A percentile compares a stretch with the other conserved stretches of the same genome.
These are phyloP conservation scores for Psidium friedrichsthalianum DNA, from an alignment of 345 rosid species.

Conservation along the genomic window DNA sequence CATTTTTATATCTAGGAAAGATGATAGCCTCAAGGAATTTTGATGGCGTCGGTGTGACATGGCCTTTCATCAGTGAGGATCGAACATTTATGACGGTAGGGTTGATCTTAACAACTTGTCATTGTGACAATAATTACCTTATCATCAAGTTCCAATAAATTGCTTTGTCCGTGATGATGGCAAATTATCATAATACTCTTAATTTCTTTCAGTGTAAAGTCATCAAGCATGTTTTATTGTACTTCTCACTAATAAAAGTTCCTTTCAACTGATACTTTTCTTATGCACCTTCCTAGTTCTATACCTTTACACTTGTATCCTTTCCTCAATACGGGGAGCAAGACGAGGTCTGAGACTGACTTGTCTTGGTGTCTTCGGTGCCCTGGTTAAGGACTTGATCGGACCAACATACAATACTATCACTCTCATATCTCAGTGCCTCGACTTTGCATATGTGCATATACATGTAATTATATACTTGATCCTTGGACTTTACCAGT, in stretches of 20 bases:
- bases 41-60: neutral
- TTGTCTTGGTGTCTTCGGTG: slow-evolving; percentile 97
- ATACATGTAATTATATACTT: no score
- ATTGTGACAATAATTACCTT: neutral
- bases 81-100: neutral
- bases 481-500: no score
- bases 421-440: neutral
- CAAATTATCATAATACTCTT: neutral
- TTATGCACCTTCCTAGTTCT: slow-evolving; percentile 46
- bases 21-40: neutral
- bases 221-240: neutral
- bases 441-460: neutral
- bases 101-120: neutral
- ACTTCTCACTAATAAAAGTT: neutral
- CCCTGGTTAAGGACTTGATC: slow-evolving; percentile 70
- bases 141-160: neutral
- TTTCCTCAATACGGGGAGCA: slow-evolving; percentile 89
- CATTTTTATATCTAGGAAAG: neutral
- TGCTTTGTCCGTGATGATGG: neutral
- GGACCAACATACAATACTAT: neutral
- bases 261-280: neutral
- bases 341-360: slow-evolving; percentile 90
- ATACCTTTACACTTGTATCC: slow-evolving; percentile 88
- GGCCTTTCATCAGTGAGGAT: neutral
- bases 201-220: neutral